phyloP scores from a whole-genome alignment of 805 yeast genomes.

The Priceomyces medius region DNA sequence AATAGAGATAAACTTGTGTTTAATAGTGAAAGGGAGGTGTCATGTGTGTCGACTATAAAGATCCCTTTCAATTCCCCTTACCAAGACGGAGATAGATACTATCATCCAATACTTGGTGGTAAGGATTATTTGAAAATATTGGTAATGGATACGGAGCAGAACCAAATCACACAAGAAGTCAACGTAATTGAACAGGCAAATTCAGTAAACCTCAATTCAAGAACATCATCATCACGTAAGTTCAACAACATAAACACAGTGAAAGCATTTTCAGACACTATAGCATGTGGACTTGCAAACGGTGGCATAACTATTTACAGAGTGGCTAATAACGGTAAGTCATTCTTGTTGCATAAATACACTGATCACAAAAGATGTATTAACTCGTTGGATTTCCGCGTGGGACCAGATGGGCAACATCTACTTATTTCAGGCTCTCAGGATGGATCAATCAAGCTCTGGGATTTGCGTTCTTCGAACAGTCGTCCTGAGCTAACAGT shows the following conservation, averaged over 20 bases:
- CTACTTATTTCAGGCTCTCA: slow-evolving; percentile 61
- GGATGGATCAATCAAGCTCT: slow-evolving; percentile 72
- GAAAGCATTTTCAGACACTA: slow-evolving; percentile 29
- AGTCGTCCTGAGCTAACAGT: slow-evolving; percentile 52
- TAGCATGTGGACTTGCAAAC: slow-evolving; percentile 42
- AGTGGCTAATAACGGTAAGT: slow-evolving; percentile 31
- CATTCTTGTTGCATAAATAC: slow-evolving; percentile 26
- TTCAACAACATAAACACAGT: slow-evolving; percentile 40
- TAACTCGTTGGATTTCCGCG: slow-evolving; percentile 38
- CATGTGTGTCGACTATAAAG: slow-evolving; percentile 23
- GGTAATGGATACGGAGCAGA: slow-evolving; percentile 30
- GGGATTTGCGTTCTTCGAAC: slow-evolving; percentile 61
- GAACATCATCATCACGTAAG: slow-evolving; percentile 18
- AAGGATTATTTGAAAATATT: slow-evolving; percentile 38
- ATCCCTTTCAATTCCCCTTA: slow-evolving; percentile 9
- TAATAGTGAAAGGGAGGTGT: slow-evolving; percentile 27
- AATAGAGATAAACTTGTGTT: slow-evolving; percentile 17
- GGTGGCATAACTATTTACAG: slow-evolving; percentile 35
- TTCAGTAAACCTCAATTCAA: slow-evolving; percentile 12
- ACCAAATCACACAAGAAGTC: slow-evolving; percentile 31
- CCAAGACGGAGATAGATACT: slow-evolving; percentile 14
- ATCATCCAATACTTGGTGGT: slow-evolving; percentile 43
- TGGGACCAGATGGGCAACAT: slow-evolving; percentile 10
- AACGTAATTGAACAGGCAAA: slow-evolving; percentile 28
- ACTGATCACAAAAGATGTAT: slow-evolving; percentile 43